These are phyloP conservation scores for Camellia lanceoleosa DNA, from an alignment of 148 eudicot genomes.

Conservation along the genomic window DNA sequence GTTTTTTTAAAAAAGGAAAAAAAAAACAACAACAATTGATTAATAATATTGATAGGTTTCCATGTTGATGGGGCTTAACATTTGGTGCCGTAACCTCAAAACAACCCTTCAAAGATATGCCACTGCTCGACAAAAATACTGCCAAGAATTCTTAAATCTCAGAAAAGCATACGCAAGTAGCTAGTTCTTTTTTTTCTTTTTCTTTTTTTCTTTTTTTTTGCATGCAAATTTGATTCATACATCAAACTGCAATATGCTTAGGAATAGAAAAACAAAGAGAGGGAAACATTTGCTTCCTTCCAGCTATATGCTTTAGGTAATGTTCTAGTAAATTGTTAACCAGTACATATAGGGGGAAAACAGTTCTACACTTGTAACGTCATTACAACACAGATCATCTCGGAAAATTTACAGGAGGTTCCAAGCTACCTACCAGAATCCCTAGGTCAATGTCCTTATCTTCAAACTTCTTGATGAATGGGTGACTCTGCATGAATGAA, in stretches of 20 bases:
- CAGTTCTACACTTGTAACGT: constrained; percentile 18
- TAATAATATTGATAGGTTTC: too few species aligned
- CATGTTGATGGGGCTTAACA: too few species aligned
- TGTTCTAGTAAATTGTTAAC: background rate
- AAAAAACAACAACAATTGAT: too few species aligned
- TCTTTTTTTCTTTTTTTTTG: too few species aligned
- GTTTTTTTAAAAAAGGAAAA: too few species aligned
- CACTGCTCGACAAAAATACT: too few species aligned
- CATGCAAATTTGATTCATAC: too few species aligned
- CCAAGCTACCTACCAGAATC: constrained; percentile 78
- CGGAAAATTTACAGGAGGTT: constrained; percentile 76
- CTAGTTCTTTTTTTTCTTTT: too few species aligned
- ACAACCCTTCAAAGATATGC: too few species aligned
- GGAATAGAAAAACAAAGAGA: background rate
- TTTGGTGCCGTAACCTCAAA: too few species aligned
- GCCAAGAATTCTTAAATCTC: too few species aligned
- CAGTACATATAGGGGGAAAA: background rate
- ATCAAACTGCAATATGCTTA: background rate
- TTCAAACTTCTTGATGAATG: constrained; percentile 91
- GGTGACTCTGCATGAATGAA: constrained; percentile 60
- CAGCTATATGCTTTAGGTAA: constrained; percentile 1
- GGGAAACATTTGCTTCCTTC: background rate
- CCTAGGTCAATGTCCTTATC: constrained; percentile 87
- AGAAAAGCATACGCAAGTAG: too few species aligned
- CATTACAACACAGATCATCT: constrained; percentile 38